Evolutionary conservation across 1,284 basidiomycete genomes (phyloP).

Genomic region (Tylopilus sp.): DNA sequence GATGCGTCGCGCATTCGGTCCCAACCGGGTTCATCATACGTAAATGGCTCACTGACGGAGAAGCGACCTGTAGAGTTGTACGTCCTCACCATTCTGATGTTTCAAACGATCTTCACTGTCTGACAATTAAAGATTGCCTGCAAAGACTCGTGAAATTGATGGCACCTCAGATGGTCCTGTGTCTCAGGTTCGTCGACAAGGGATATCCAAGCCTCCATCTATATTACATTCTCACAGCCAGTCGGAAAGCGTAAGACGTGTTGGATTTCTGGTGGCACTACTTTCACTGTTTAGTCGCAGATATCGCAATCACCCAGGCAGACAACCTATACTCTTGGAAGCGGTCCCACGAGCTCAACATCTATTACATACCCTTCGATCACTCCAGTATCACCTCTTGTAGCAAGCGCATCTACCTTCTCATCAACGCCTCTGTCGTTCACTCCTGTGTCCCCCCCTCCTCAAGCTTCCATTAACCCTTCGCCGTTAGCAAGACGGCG

Average conservation of each 20-base stretch:
- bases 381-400: conserved; percentile 28
- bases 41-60: conserved; percentile 19
- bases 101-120: conserved; percentile 12
- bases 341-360: conserved; percentile 27
- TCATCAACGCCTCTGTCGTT: conserved; percentile 26
- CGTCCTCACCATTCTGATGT: conserved; percentile 6
- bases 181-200: conserved; percentile 36
- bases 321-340: conserved; percentile 33
- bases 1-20: conserved; percentile 22
- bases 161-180: conserved; percentile 27
- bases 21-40: conserved; percentile 7
- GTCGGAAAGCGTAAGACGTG: conserved; percentile 42
- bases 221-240: conserved; percentile 40
- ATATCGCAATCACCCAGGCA: conserved; percentile 31
- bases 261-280: neutral
- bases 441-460: conserved; percentile 56
- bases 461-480: conserved; percentile 75
- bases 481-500: conserved; percentile 66
- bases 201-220: conserved; percentile 37
- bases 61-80: conserved; percentile 24
- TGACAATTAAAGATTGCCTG: conserved; percentile 15
- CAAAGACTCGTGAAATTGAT: conserved; percentile 16
- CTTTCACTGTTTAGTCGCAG: conserved; percentile 19
- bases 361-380: conserved; percentile 48
- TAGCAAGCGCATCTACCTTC: conserved; percentile 38